Base-by-base conservation (phyloP, 805 yeast genomes). In the Starmerella apis region DNA sequence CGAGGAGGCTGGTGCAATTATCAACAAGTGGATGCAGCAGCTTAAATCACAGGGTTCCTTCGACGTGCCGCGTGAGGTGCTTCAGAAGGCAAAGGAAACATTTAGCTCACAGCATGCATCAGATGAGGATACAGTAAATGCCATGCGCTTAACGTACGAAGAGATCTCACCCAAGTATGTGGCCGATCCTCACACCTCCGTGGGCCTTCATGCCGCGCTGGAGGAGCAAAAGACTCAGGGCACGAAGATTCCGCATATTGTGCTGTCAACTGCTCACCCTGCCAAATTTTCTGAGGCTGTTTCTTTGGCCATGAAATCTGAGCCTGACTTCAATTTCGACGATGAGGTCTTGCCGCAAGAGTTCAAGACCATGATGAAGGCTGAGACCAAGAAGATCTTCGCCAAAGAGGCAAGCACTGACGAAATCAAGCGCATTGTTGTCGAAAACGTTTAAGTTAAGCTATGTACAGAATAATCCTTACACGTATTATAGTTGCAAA, bases 241-340 rank as follows among this genome's bases (percentile, higher is more conserved):
- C 20, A 63, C 70, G 25, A 44, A 42, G 41, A 31, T 35, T 39
- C 71, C 76, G 49, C 75, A 74, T 58, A 74, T 92, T 41, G 83
- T 95, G 4, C 76, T 92, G 51, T 83, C 96, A 10, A 92, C 99
- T 43, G 99, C 99, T 8, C 99, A 92, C 66, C 99, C 99, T 38
- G 99, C 98, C 53, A 92, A 92, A 70, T 92, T 92, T 63, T 85
- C 95, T 23, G 96, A 86, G 56, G 98, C 95, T 46, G 99, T 92
- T 23, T 82, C 88, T 66, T 70, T 76, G 59, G 86, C 97, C 2
- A 73, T 92, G 57, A 64, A 68, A 42, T 74, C 73, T 1, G 74
- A 79, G 54, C 77, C 74, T 11, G 87, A 78, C 19, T 92, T 92
- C 70, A 78, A 87, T 3, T 92, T 92, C 63, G 95, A 86, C 61